Evolutionary conservation across 768 basidiomycete species (phyloP).

Genomic region (Kwoniella heveanensis): DNA sequence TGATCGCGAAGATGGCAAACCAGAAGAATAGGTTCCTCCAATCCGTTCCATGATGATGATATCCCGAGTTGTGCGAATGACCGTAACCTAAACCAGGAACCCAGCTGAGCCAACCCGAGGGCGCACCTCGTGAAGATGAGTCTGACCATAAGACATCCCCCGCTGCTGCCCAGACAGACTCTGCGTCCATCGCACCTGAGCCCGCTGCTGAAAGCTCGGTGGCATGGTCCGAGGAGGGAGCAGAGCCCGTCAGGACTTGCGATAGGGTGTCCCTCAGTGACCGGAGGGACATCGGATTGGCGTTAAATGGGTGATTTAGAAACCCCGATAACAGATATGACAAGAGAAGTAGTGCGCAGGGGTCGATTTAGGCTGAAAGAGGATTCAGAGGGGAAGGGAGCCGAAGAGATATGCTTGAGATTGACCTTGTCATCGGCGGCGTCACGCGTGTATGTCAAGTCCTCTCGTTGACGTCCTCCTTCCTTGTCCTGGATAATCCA

Average conservation of each 20-base stretch:
- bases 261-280: slow-evolving; percentile 30
- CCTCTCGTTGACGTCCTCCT: background rate
- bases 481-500: background rate
- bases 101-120: slow-evolving; percentile 15
- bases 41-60: slow-evolving; percentile 28
- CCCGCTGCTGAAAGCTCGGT: background rate
- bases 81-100: slow-evolving; percentile 16
- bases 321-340: too few species aligned
- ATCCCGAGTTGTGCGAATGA: slow-evolving; percentile 10
- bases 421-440: slow-evolving; percentile 10
- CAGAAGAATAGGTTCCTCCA: slow-evolving; percentile 45
- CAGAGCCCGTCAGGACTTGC: slow-evolving; percentile 11
- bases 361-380: background rate
- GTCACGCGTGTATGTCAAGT: background rate
- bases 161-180: slow-evolving; percentile 16
- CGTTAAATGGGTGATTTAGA: background rate
- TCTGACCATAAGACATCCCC: slow-evolving; percentile 22
- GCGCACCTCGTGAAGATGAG: background rate
- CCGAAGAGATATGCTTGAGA: background rate
- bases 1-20: slow-evolving; percentile 36
- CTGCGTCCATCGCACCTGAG: slow-evolving; percentile 6
- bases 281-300: slow-evolving; percentile 24
- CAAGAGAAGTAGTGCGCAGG: too few species aligned
- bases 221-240: background rate
- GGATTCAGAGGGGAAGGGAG: background rate